Evolutionary conservation across 1,284 basidiomycete genomes (phyloP), one percentile per base, ranked within the genome.

Genomic region (Ceratobasidium sp.): DNA sequence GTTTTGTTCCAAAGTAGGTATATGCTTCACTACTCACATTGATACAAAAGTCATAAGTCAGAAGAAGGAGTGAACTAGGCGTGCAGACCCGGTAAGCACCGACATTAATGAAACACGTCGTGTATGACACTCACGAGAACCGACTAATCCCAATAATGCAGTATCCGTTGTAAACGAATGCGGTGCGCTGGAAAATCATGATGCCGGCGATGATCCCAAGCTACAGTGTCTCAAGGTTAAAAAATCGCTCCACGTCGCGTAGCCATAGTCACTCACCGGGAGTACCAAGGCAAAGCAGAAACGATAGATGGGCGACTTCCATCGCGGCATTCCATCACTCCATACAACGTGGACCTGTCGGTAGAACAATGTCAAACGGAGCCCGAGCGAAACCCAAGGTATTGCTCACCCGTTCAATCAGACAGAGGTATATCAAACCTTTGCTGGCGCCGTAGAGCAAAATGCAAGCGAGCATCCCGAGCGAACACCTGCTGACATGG

Each of bases 131-230:
- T 55, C 63, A 67, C 63, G 63, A 67, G 28, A 67, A 55, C 41
- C 63, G 63, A 21, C 63, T 67, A 16, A 67, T 55, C 18, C 63
- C 63, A 30, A 67, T 26, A 28, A 67, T 67, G 38, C 63, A 67
- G 43, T 67, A 67, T 23, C 63, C 63, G 63, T 67, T 67, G 28
- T 67, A 67, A 49, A 67, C 63, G 44, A 67, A 67, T 8, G 63
- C 63, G n/a, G 50, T 67, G 35, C 44, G 35, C 28, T 67, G 63
- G 44, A 41, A 44, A n/a, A 67, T 55, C 63, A 67, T 67, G 14
- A 67, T 50, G 23, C 63, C 63, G 13, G 63, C 49, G 30, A 67
- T 67, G 32, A 54, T 21, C n/a, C 49, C 49, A n/a, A 67, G 63
- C 63, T 67, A 44, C 21, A 54, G 3, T 35, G 26, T 28, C 28